Percentiles rank a stretch among this genome's conserved stretches.
Conservation (phyloP, 352 stramenopile genomes). For the Aphanomyces invadans region DNA sequence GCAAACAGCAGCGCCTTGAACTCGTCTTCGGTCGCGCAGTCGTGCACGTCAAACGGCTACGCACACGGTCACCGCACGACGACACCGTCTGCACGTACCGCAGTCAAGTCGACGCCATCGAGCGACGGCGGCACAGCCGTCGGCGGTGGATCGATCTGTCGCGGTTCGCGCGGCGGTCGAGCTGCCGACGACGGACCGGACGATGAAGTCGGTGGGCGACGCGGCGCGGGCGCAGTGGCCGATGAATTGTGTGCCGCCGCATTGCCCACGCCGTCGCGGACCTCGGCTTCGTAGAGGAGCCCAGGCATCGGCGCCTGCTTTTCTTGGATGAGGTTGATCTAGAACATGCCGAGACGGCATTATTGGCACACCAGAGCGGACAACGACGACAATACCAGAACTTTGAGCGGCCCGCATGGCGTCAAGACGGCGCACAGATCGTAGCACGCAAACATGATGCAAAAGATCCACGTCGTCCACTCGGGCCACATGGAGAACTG, state of each 20-base stretch:
- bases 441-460: conserved; percentile 95
- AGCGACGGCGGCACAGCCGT: not conserved
- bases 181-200: not conserved
- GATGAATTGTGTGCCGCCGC: not conserved
- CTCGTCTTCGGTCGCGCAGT: conserved; percentile 70
- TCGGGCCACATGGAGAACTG: conserved; percentile 95
- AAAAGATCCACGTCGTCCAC: conserved; percentile 88
- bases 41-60: conserved; percentile 28
- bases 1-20: conserved; percentile 47
- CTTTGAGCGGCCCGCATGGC: conserved; percentile 94
- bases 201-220: not conserved
- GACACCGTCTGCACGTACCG: not conserved
- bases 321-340: conserved; percentile 88
- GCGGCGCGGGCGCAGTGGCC: not conserved
- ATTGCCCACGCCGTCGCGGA: conserved; percentile 63
- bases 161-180: not conserved
- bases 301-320: conserved; percentile 86
- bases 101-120: not conserved
- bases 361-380: not conserved
- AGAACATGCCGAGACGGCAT: not conserved
- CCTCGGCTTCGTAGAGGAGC: conserved; percentile 94
- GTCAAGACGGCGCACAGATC: conserved; percentile 97
- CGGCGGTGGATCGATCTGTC: not conserved
- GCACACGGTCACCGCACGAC: not conserved
- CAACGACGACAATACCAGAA: conserved; percentile 60